Evolutionary conservation across 371 early-diverging fungal species (phyloP), one percentile per base, ranked within the genome.

Genomic region (Cokeromyces recurvatus): DNA sequence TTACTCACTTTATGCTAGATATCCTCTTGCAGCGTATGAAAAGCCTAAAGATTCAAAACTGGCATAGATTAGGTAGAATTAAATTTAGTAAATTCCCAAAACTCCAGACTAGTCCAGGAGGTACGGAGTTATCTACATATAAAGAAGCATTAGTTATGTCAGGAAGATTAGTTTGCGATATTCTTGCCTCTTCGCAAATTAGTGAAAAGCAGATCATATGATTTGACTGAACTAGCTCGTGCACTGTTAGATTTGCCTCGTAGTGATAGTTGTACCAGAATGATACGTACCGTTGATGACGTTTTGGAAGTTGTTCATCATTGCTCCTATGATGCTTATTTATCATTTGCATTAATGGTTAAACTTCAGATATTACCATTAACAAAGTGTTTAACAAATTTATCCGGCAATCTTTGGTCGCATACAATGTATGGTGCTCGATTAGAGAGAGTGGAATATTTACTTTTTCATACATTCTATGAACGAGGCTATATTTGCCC

Each of bases 391-490:
- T 68, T 97, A 43, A 94, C 98, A 4, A 78, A 75, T 9, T 55
- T 95, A 34, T 91, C 96, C 4, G 98, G 98, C 2, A 97, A 95
- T 58, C 48, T 94, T 36, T 96, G 95, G 97, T 65, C 86, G 2
- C 77, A 83, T 44, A 92, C 94, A 2, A 70, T 94, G 58, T 73
- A 80, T 32, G 96, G 96, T 16, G 88, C 84, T 17, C 80, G 97
- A 22, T 88, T 95, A 4, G 97, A 98, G 50, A 82, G 99, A 31
- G 98, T 96, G 62, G 99, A 99, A 64, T 95, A 84, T 55, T 76
- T 98, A 5, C 62, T 99, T n/a, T 69, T 99, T 27, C 99, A 99
- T 64, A 92, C 94, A 56, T 96, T 99, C 61, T 89, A 91, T 53
- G 72, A 77, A 14, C 59, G 64, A 38, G 87, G 90, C 46, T 94